These are phyloP conservation scores for Blastosporella zonata DNA, from an alignment of 1,284 basidiomycete genomes.

Conservation along the genomic window DNA sequence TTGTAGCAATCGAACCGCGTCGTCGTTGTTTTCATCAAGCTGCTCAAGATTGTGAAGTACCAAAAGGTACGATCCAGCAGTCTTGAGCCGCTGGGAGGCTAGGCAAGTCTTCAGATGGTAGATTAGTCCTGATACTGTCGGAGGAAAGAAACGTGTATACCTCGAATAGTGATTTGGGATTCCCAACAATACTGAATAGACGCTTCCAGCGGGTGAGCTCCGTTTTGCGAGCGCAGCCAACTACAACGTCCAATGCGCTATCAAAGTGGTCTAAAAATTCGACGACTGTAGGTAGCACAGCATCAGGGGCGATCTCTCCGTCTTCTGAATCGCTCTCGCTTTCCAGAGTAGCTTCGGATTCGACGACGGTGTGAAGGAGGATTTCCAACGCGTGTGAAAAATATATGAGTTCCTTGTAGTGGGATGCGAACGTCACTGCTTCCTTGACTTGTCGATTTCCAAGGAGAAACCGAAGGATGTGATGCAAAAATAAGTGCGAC, in stretches of 20 bases:
- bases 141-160: conserved; percentile 34
- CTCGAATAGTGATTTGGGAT: conserved; percentile 89
- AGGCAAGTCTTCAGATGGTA: conserved; percentile 67
- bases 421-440: conserved; percentile 83
- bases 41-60: conserved; percentile 94
- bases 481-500: conserved; percentile 94
- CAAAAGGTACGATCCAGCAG: conserved; percentile 90
- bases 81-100: conserved; percentile 71
- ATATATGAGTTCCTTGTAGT: conserved; percentile 88
- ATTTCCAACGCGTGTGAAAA: conserved; percentile 95
- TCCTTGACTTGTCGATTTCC: conserved; percentile 67
- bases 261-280: conserved; percentile 96
- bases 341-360: conserved; percentile 68
- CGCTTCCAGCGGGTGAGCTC: conserved; percentile 90
- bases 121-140: conserved; percentile 2
- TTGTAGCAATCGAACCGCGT: conserved; percentile 76
- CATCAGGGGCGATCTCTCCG: conserved; percentile 28
- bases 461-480: conserved; percentile 86
- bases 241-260: conserved; percentile 87
- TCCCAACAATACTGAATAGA: conserved; percentile 88
- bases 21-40: conserved; percentile 74
- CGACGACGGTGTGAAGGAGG: conserved; percentile 89
- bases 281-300: conserved; percentile 69
- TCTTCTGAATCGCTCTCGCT: conserved; percentile 28
- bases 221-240: conserved; percentile 95